Evolutionary conservation across 495 filamentous ascomycete species (phyloP).

Genomic region (Lentithecium fluviatile): DNA sequence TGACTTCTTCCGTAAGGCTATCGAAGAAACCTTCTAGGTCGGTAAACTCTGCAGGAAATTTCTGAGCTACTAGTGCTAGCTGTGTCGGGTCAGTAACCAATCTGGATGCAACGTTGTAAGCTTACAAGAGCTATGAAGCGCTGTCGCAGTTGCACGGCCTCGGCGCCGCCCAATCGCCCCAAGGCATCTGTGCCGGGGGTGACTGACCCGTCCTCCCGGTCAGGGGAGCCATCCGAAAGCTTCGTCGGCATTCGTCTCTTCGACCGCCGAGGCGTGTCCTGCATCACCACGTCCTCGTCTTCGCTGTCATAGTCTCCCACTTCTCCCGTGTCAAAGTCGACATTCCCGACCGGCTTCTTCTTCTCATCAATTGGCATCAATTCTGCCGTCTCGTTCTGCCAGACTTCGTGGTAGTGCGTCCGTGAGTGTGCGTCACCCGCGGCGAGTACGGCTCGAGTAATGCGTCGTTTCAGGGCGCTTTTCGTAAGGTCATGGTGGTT

Average conservation of each 20-base stretch:
- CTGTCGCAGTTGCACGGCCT: conserved; percentile 45
- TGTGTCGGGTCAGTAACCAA: conserved; percentile 33
- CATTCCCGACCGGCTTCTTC: conserved; percentile 51
- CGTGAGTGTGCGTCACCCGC: conserved; percentile 51
- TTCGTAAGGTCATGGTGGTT: conserved; percentile 38
- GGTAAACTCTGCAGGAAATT: conserved; percentile 37
- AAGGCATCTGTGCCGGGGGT: conserved; percentile 1
- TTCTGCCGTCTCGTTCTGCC: conserved; percentile 57
- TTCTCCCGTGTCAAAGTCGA: conserved; percentile 43
- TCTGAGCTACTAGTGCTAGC: conserved; percentile 52
- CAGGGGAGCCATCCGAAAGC: background rate
- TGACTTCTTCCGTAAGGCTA: conserved; percentile 62
- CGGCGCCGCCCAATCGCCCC: conserved; percentile 44
- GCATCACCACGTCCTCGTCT: conserved; percentile 49
- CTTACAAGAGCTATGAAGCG: conserved; percentile 45
- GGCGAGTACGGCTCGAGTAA: conserved; percentile 65
- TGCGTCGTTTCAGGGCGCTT: conserved; percentile 49
- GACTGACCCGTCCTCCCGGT: background rate
- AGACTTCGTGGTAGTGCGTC: conserved; percentile 61
- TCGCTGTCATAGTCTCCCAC: conserved; percentile 57
- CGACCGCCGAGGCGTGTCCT: conserved; percentile 39
- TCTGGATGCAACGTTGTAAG: conserved; percentile 60
- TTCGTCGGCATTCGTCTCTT: background rate
- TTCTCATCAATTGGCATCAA: conserved; percentile 39
- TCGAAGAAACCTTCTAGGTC: conserved; percentile 62